Evolutionary conservation across 768 basidiomycete species (phyloP), one percentile per base, ranked within the genome.

Genomic region (Suillus placidus): DNA sequence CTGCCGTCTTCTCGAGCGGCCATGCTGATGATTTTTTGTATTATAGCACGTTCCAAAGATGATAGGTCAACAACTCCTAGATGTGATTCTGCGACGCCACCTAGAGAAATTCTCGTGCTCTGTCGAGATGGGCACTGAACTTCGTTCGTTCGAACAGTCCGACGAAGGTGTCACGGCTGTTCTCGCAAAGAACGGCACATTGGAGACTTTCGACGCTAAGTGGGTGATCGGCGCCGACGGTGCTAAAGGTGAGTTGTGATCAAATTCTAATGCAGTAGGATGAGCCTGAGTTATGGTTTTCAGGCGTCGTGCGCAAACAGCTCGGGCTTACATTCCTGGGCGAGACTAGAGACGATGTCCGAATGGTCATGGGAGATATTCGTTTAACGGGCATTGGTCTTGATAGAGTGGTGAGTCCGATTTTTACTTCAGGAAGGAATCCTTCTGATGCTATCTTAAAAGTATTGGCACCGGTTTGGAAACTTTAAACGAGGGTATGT

Each of bases 391-490:
- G 45, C 0, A 74, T 82, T 43, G 82, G 80, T 7, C 69, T 84
- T 34, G 76, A 77, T 30, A 69, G 73, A 26, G 78, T 80, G 61
- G 82, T 82, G 62, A 42, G 79, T 38, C 16, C 13, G 0, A 23
- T 16, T 26, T 10, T 4, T 34, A 9, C 23, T 63, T 14, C 1
- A 12, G 52, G 5, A 6, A 26, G 23, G 38, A 30, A 6, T 5
- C 13, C 12, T 54, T 3, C 23, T 57, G 3, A 57, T 38, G 7
- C 1, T 8, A 14, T 38, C 2, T 49, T 16, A n/a, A 26, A 56
- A 57, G 65, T 12, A 57, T 43, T 66, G 62, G 62, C 65, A 83
- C 65, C 81, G 80, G 71, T 83, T 83, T 81, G 82, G 83, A 1
- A 78, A 80, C 52, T 69, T 16, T n/a, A 13, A 13, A 16, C 26